A percentile compares a stretch with the other conserved stretches of the same genome.
These are phyloP conservation scores for Calonectria hongkongensis DNA, from an alignment of 2,329 filamentous ascomycete genomes.

Conservation along the genomic window DNA sequence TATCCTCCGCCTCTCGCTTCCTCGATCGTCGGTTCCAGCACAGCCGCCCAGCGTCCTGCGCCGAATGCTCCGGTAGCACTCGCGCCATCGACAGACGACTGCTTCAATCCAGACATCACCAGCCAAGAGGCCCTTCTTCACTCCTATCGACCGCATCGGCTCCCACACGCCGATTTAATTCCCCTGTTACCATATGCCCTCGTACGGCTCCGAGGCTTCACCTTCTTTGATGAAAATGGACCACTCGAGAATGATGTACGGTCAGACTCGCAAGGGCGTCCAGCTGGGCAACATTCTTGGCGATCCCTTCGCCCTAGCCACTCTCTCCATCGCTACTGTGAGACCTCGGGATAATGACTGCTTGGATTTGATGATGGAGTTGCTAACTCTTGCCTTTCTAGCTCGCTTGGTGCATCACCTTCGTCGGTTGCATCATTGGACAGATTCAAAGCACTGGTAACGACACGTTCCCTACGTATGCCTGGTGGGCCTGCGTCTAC, in stretches of 20 bases:
- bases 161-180: conserved; percentile 32
- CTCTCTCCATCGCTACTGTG: conserved; percentile 93
- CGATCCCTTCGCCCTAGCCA: conserved; percentile 96
- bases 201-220: conserved; percentile 83
- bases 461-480: conserved; percentile 84
- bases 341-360: conserved; percentile 61
- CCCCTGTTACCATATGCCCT: conserved; percentile 77
- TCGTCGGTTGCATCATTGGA: conserved; percentile 89
- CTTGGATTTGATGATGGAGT: not conserved
- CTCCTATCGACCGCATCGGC: conserved; percentile 16
- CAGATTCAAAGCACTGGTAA: conserved; percentile 68
- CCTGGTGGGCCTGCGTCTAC: conserved; percentile 94
- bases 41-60: conserved; percentile 38
- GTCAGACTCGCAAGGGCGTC: conserved; percentile 76
- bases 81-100: conserved; percentile 41
- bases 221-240: conserved; percentile 90
- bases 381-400: conserved; percentile 63
- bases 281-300: conserved; percentile 93
- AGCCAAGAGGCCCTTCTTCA: conserved; percentile 25
- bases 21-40: conserved; percentile 37
- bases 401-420: conserved; percentile 96
- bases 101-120: conserved; percentile 12
- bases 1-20: conserved; percentile 39
- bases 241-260: conserved; percentile 74
- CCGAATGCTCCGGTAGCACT: conserved; percentile 57